Percentiles rank a stretch among this genome's conserved stretches.
These are phyloP conservation scores for Orychophragmus violaceus DNA, from an alignment of 345 rosid genomes.

Conservation along the genomic window DNA sequence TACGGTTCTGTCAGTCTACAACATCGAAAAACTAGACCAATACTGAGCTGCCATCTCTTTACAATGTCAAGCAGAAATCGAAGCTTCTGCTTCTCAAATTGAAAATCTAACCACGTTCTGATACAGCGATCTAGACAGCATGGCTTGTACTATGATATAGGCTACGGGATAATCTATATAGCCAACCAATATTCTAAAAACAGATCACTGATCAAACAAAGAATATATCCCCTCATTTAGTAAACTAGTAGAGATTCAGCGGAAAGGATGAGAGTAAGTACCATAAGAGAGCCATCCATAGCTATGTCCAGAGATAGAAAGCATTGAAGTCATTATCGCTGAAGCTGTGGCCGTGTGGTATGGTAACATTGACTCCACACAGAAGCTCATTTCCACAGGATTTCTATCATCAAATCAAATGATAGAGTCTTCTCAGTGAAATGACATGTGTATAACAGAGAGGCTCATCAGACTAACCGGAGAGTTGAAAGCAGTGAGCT, in stretches of 20 bases:
- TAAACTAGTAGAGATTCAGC: neutral
- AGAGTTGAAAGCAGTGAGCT: constrained; percentile 42
- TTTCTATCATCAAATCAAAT: constrained; percentile 4
- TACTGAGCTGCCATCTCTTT: constrained; percentile 24
- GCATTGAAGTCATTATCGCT: constrained; percentile 87
- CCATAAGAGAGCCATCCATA: constrained; percentile 80
- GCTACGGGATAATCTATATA: neutral
- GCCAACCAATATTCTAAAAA: neutral
- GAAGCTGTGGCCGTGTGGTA: constrained; percentile 86
- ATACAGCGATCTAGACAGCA: neutral
- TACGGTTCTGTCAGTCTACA: constrained; percentile 68
- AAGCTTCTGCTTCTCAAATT: neutral
- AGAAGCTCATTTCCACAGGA: constrained; percentile 68
- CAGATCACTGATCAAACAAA: constrained; percentile 3
- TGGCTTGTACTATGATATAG: neutral
- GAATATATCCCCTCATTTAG: neutral
- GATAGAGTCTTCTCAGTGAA: neutral
- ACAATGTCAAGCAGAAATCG: constrained; percentile 2
- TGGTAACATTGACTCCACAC: constrained; percentile 81
- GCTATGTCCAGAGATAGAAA: constrained; percentile 52
- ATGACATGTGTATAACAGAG: neutral
- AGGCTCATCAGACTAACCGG: constrained; percentile 68
- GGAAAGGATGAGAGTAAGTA: constrained; percentile 19
- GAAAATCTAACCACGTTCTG: neutral
- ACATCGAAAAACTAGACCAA: constrained; percentile 41